Conservation (phyloP, 208 protist species). For the Acanthamoeba castellanii region DNA sequence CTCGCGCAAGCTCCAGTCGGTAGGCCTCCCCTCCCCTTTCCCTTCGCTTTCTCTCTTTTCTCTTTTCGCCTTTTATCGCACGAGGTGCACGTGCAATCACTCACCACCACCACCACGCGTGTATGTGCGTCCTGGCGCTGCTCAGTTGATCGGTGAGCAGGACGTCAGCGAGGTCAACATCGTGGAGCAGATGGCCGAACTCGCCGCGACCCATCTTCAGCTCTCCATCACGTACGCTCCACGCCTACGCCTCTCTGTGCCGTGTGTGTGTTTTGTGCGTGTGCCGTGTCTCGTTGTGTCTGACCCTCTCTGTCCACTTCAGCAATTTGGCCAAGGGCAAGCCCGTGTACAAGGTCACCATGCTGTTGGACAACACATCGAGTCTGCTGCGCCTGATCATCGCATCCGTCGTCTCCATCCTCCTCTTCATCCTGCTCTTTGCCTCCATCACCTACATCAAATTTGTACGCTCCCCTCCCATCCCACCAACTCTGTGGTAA, state of each 20-base stretch:
- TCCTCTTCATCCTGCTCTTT: slow-evolving; percentile 3
- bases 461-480: not conserved
- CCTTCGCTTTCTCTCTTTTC: not conserved
- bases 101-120: not conserved
- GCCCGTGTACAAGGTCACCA: slow-evolving; percentile 8
- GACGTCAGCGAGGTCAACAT: slow-evolving; percentile 57
- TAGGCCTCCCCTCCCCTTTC: not conserved
- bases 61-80: not conserved
- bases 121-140: not conserved
- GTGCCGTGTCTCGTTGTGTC: not conserved
- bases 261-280: not conserved
- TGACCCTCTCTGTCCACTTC: not conserved
- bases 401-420: not conserved
- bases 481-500: not conserved
- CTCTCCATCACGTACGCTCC: slow-evolving; percentile 3
- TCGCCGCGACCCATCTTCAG: slow-evolving; percentile 25
- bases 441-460: slow-evolving; percentile 26
- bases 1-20: slow-evolving; percentile 43
- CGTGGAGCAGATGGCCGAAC: slow-evolving; percentile 1
- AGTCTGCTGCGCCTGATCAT: slow-evolving; percentile 7
- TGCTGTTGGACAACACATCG: not conserved
- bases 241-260: not conserved
- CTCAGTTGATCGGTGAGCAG: slow-evolving; percentile 29
- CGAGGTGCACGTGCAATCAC: not conserved
- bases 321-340: slow-evolving; percentile 39